Percentiles rank a stretch among this genome's conserved stretches.
phyloP scores from a whole-genome alignment of 2,329 filamentous ascomycete species.

The Annulohypoxylon truncatum region DNA sequence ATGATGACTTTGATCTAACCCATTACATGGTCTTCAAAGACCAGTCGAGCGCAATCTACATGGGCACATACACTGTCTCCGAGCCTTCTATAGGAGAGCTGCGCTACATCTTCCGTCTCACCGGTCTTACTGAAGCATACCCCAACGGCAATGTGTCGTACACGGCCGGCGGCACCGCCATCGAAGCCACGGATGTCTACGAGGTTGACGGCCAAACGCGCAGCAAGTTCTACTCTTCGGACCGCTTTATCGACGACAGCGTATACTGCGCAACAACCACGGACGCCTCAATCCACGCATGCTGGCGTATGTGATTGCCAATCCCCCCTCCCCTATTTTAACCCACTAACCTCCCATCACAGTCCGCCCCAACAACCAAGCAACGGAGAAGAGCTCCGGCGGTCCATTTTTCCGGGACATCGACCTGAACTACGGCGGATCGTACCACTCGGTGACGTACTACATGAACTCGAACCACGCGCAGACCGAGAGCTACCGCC shows the following conservation, averaged over 20 bases:
- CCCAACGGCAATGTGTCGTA: conserved; percentile 59
- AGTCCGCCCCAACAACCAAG: conserved; percentile 53
- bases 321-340: not conserved
- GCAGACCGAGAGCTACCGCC: conserved; percentile 66
- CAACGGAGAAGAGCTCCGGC: conserved; percentile 67
- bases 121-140: conserved; percentile 54
- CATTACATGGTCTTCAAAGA: conserved; percentile 65
- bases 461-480: conserved; percentile 71
- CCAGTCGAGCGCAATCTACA: conserved; percentile 61
- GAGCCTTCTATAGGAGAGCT: conserved; percentile 62
- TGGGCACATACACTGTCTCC: conserved; percentile 63
- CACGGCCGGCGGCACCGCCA: conserved; percentile 57
- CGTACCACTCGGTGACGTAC: conserved; percentile 65
- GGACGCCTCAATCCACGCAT: conserved; percentile 47
- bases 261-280: conserved; percentile 61
- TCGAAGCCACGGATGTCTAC: conserved; percentile 63
- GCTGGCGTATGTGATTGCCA: conserved; percentile 24
- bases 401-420: conserved; percentile 69
- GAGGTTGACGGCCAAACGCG: conserved; percentile 65
- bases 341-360: conserved; percentile 1
- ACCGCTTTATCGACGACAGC: conserved; percentile 70
- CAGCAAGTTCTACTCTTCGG: conserved; percentile 69
- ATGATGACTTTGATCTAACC: conserved; percentile 57
- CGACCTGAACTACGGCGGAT: conserved; percentile 65
- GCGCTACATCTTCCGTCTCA: conserved; percentile 60